Evolutionary conservation across 2,329 filamentous ascomycete genomes (phyloP).

Genomic region (Parascedosporium putredinis): DNA sequence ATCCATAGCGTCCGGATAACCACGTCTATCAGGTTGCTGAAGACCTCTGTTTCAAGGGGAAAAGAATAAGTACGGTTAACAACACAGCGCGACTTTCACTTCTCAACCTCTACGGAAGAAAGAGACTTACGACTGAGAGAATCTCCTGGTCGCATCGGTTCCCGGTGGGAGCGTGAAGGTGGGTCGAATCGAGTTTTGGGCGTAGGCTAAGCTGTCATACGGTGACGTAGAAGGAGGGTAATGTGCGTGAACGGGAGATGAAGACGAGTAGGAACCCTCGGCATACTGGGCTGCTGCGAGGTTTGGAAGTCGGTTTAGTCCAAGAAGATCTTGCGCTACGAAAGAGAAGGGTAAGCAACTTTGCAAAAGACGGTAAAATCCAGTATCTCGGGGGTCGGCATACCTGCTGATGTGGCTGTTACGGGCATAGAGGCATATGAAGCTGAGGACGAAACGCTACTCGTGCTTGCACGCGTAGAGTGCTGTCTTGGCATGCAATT

Average conservation of each 20-base stretch:
- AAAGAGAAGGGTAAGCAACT: constrained; percentile 22
- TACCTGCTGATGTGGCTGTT: constrained; percentile 63
- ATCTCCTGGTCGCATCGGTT: constrained; percentile 50
- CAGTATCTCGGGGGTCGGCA: too few species aligned
- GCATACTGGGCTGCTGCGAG: constrained; percentile 56
- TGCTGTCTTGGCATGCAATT: constrained; percentile 34
- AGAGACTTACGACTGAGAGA: constrained; percentile 74
- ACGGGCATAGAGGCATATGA: constrained; percentile 65
- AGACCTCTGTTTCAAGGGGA: constrained; percentile 40
- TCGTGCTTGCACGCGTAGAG: constrained; percentile 43
- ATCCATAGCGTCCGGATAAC: constrained; percentile 82
- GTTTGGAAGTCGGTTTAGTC: constrained; percentile 51
- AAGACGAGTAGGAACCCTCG: constrained; percentile 56
- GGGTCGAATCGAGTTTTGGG: constrained; percentile 51
- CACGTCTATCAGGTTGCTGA: constrained; percentile 47
- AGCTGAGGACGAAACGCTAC: constrained; percentile 47
- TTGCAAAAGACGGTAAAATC: too few species aligned
- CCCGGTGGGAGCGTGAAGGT: constrained; percentile 47
- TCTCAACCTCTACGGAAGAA: too few species aligned
- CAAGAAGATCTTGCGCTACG: constrained; percentile 64
- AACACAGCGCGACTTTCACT: too few species aligned
- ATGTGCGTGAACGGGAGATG: constrained; percentile 53
- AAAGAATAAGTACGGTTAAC: too few species aligned
- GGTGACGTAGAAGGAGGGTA: constrained; percentile 59
- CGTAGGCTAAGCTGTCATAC: constrained; percentile 71